These are phyloP conservation scores for Hyparrhenia diplandra DNA, from an alignment of 176 grass and related monocot species.

Conservation along the genomic window DNA sequence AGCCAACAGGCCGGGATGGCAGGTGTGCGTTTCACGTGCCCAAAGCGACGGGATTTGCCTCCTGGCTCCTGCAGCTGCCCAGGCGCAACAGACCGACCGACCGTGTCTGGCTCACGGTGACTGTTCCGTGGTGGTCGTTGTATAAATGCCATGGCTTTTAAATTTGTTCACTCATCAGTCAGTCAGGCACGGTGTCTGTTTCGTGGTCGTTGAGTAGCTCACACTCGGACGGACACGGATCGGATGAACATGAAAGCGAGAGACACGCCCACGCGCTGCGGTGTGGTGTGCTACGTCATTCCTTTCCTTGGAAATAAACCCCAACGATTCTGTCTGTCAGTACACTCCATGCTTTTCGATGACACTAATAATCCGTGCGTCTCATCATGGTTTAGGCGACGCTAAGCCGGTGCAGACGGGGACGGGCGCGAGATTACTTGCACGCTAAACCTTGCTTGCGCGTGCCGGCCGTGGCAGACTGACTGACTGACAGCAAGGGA, in stretches of 20 bases:
- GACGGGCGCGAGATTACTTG: not conserved
- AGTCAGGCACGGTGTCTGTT: not conserved
- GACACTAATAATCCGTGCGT: not conserved
- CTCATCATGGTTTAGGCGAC: not conserved
- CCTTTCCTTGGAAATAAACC: not conserved
- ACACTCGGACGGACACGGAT: not conserved
- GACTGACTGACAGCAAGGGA: not conserved
- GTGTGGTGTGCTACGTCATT: not conserved
- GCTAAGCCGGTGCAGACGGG: not conserved
- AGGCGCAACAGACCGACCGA: no score
- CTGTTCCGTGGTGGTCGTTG: no score
- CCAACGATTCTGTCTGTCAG: not conserved
- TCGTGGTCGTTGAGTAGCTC: not conserved
- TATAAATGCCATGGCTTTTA: no score
- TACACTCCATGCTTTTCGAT: no score
- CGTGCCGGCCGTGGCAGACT: not conserved
- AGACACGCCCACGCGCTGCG: not conserved
- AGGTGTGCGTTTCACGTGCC: not conserved
- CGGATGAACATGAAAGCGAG: not conserved
- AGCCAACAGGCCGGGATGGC: no score
- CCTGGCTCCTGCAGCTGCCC: no score
- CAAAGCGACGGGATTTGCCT: not conserved
- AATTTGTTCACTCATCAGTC: not conserved
- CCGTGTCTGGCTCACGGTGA: no score
- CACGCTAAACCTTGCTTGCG: slow-evolving; percentile 14